These are phyloP conservation scores for Cadophora malorum DNA, from an alignment of 2,329 filamentous ascomycete species.

Conservation along the genomic window DNA sequence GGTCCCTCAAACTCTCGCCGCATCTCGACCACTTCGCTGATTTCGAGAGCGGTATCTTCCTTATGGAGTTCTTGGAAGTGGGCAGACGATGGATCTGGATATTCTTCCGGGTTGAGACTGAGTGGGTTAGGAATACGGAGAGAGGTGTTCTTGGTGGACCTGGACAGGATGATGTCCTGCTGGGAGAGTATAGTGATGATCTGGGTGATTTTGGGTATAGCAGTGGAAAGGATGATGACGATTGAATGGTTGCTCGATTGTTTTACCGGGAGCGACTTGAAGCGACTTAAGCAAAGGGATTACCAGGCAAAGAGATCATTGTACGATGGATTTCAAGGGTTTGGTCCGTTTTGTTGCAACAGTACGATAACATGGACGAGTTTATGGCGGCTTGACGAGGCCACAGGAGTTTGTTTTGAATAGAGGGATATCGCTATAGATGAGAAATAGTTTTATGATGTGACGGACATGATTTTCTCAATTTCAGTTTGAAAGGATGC, in stretches of 20 bases:
- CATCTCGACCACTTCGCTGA: conserved; percentile 85
- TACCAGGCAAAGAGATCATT: neutral
- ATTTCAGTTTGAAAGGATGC: no score
- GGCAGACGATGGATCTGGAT: conserved; percentile 94
- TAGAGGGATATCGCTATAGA: conserved; percentile 10
- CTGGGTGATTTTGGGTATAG: conserved; percentile 28
- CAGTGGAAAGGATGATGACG: conserved; percentile 19
- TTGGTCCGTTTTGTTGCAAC: neutral
- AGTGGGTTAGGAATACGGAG: conserved; percentile 72
- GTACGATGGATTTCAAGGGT: neutral
- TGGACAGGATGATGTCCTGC: conserved; percentile 72
- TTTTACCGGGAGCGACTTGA: neutral
- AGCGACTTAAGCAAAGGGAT: neutral
- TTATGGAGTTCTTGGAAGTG: conserved; percentile 87
- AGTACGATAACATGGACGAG: no score
- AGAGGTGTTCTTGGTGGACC: conserved; percentile 53
- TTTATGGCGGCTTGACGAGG: no score
- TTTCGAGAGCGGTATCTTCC: conserved; percentile 85
- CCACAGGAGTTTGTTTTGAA: conserved; percentile 12
- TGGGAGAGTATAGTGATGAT: conserved; percentile 70
- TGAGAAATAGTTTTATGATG: neutral
- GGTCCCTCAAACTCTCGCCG: conserved; percentile 85
- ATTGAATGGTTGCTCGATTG: conserved; percentile 8
- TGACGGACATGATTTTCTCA: no score
- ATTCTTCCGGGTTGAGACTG: conserved; percentile 92